Evolutionary conservation across 2,329 filamentous ascomycete genomes (phyloP).

Genomic region (Sclerotinia borealis): DNA sequence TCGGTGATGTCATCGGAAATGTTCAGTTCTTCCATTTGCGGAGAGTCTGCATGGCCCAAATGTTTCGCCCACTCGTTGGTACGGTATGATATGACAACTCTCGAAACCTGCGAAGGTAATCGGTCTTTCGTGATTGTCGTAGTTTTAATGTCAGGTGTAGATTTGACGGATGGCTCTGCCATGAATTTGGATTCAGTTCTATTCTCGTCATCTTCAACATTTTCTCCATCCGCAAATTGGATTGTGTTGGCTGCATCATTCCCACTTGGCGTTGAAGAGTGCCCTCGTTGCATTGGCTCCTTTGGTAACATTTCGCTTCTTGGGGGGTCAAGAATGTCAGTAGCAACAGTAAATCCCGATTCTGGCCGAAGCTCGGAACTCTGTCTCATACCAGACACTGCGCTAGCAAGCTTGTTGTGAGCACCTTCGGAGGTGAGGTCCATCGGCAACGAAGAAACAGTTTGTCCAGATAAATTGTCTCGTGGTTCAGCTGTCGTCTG

Average conservation of each 20-base stretch:
- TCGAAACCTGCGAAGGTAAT: slow-evolving; percentile 67
- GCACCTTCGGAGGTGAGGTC: not conserved
- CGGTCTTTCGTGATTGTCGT: slow-evolving; percentile 51
- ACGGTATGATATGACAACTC: slow-evolving; percentile 73
- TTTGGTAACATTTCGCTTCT: not conserved
- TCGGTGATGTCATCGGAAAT: slow-evolving; percentile 38
- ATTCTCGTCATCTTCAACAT: not conserved
- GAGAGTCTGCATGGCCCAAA: slow-evolving; percentile 67
- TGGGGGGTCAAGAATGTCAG: not conserved
- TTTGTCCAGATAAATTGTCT: not conserved
- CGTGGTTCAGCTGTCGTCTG: not conserved
- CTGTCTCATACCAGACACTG: not conserved
- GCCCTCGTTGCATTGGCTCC: not conserved
- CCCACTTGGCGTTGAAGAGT: slow-evolving; percentile 19
- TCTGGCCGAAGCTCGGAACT: not conserved
- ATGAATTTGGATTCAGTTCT: not conserved
- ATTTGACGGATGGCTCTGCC: slow-evolving; percentile 34
- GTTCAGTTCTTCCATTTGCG: slow-evolving; percentile 56
- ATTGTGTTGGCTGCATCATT: not conserved
- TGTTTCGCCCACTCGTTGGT: slow-evolving; percentile 98
- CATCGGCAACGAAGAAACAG: not conserved
- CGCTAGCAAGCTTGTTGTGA: not conserved
- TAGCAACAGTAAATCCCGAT: not conserved
- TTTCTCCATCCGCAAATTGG: not conserved
- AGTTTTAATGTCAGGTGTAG: slow-evolving; percentile 38